phyloP scores from a whole-genome alignment of 352 stramenopile genomes.

The Aphanomyces astaci region DNA sequence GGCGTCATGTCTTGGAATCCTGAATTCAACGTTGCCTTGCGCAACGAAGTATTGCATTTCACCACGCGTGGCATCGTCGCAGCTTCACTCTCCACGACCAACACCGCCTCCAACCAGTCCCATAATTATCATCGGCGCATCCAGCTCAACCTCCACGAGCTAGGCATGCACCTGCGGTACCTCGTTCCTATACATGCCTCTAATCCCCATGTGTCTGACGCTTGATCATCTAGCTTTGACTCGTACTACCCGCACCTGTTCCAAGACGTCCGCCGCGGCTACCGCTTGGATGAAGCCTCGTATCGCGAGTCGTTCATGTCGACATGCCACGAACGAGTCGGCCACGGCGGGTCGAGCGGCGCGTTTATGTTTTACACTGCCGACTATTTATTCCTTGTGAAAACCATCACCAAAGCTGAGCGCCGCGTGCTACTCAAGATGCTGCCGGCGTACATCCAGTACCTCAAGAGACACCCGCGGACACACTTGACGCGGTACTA shows the following conservation, averaged over 20 bases:
- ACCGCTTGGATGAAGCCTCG: slow-evolving; percentile 60
- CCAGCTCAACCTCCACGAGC: slow-evolving; percentile 74
- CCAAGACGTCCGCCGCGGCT: slow-evolving; percentile 67
- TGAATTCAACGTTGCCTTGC: slow-evolving; percentile 77
- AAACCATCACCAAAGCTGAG: slow-evolving; percentile 75
- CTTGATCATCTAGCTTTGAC: slow-evolving; percentile 34
- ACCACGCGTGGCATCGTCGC: slow-evolving; percentile 78
- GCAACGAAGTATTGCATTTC: slow-evolving; percentile 85
- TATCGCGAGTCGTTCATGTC: slow-evolving; percentile 75
- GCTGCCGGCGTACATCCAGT: slow-evolving; percentile 68
- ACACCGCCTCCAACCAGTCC: too few species aligned
- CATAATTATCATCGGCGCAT: slow-evolving; percentile 34
- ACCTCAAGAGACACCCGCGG: slow-evolving; percentile 71
- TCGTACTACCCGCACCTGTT: slow-evolving; percentile 69
- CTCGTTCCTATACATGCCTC: background rate
- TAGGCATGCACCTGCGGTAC: slow-evolving; percentile 62
- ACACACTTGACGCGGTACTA: slow-evolving; percentile 73
- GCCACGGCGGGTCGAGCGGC: slow-evolving; percentile 74
- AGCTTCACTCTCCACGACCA: slow-evolving; percentile 47
- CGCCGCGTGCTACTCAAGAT: slow-evolving; percentile 73
- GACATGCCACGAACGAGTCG: slow-evolving; percentile 76
- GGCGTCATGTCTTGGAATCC: slow-evolving; percentile 76
- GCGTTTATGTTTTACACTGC: slow-evolving; percentile 89
- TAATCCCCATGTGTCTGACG: too few species aligned
- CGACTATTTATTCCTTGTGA: slow-evolving; percentile 82